Conservation (phyloP, 2,329 filamentous ascomycete genomes). For the Aspergillus uvarum region DNA sequence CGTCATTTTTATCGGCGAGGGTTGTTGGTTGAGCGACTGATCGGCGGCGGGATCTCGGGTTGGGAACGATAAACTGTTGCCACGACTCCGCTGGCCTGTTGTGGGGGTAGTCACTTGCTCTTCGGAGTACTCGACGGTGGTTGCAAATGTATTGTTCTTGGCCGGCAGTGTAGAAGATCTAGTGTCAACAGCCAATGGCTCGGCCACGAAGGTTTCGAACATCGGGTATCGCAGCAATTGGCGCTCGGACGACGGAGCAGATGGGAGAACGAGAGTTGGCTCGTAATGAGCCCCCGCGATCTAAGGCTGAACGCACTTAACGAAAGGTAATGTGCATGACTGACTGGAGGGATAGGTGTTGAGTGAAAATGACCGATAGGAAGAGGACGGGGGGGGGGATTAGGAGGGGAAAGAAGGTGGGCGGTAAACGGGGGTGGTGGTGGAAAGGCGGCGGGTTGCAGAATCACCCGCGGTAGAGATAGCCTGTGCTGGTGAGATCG, state of each 20-base stretch:
- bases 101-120: slow-evolving; percentile 35
- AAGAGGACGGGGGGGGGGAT: slow-evolving; percentile 1
- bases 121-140: slow-evolving; percentile 47
- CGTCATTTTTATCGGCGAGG: slow-evolving; percentile 33
- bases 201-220: slow-evolving; percentile 35
- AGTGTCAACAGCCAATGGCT: slow-evolving; percentile 35
- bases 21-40: slow-evolving; percentile 27
- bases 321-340: slow-evolving; percentile 24
- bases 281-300: slow-evolving; percentile 20
- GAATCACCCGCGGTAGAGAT: slow-evolving; percentile 12
- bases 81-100: slow-evolving; percentile 31
- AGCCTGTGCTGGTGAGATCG: slow-evolving; percentile 2
- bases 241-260: slow-evolving; percentile 1
- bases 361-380: slow-evolving; percentile 7
- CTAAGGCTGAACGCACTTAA: slow-evolving; percentile 23
- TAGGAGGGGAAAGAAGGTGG: slow-evolving; percentile 4
- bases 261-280: slow-evolving; percentile 3
- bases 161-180: slow-evolving; percentile 34
- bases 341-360: slow-evolving; percentile 3
- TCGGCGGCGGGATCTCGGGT: slow-evolving; percentile 19
- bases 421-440: slow-evolving; percentile 10
- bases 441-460: slow-evolving; percentile 13
- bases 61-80: slow-evolving; percentile 31
- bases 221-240: slow-evolving; percentile 27
- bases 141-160: slow-evolving; percentile 40